Conservation (phyloP, 257 asterid genomes). For the Knoxia roxburghii region DNA sequence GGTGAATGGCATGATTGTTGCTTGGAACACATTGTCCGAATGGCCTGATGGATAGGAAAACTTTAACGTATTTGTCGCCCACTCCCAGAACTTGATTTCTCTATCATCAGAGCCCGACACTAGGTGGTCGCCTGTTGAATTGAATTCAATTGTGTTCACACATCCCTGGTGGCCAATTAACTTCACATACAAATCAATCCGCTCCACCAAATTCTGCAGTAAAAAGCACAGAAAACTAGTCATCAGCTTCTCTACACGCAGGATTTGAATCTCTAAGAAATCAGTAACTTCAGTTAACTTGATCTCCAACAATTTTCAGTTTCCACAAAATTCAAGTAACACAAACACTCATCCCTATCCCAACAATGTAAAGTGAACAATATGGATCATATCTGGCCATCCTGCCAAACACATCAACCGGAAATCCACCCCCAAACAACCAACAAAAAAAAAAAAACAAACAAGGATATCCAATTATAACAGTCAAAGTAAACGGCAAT, state of each 20-base stretch:
- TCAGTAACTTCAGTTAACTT: neutral
- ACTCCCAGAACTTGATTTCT: constrained; percentile 68
- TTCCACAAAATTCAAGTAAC: neutral
- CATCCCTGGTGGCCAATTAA: constrained; percentile 69
- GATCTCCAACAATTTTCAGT: neutral
- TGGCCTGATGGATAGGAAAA: constrained; percentile 75
- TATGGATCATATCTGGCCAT: too few relatives aligned
- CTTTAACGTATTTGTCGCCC: constrained; percentile 46
- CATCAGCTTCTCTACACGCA: constrained; percentile 3
- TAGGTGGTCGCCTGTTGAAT: constrained; percentile 59
- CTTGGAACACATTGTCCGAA: constrained; percentile 61
- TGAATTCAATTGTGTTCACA: constrained; percentile 68
- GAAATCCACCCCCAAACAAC: too few relatives aligned
- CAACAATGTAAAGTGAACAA: too few relatives aligned
- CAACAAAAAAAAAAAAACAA: neutral
- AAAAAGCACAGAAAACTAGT: constrained; percentile 11
- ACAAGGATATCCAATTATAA: neutral
- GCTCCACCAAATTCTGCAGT: constrained; percentile 48
- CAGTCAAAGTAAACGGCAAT: neutral
- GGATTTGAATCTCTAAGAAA: neutral
- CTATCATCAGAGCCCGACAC: constrained; percentile 81
- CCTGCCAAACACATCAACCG: too few relatives aligned
- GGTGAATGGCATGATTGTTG: constrained; percentile 64
- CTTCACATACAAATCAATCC: constrained; percentile 50
- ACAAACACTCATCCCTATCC: too few relatives aligned